phyloP scores from a whole-genome alignment of 805 yeast genomes.

The Lachancea waltii region DNA sequence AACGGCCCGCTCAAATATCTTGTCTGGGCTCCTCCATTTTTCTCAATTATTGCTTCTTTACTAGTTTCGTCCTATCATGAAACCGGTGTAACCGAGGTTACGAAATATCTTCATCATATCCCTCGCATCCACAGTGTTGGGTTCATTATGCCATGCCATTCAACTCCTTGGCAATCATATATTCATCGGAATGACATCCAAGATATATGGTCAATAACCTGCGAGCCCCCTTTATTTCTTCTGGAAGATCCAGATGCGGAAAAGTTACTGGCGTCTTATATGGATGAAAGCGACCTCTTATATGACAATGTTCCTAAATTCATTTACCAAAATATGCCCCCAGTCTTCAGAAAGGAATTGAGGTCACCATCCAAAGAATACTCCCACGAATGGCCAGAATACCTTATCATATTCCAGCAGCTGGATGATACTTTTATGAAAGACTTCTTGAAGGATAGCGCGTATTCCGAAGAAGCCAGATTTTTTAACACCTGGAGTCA shows the following conservation, averaged over 20 bases:
- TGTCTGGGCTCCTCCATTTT: constrained; percentile 19
- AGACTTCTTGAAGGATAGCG: constrained; percentile 35
- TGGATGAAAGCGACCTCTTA: constrained; percentile 83
- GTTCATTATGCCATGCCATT: constrained; percentile 91
- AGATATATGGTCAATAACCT: constrained; percentile 71
- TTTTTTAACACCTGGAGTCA: constrained; percentile 77
- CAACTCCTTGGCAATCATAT: constrained; percentile 91
- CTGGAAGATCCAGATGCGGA: constrained; percentile 27
- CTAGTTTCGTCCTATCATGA: constrained; percentile 71
- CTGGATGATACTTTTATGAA: constrained; percentile 40
- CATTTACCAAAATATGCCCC: constrained; percentile 48
- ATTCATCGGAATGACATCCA: constrained; percentile 51
- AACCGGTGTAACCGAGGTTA: constrained; percentile 72
- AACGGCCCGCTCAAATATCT: not conserved
- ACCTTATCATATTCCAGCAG: constrained; percentile 65
- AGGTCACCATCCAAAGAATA: constrained; percentile 26
- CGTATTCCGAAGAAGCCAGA: constrained; percentile 43
- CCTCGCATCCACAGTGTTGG: constrained; percentile 51
- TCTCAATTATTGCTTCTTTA: constrained; percentile 18
- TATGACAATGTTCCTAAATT: constrained; percentile 61
- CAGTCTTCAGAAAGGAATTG: constrained; percentile 20
- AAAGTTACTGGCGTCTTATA: constrained; percentile 41
- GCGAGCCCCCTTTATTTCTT: constrained; percentile 75
- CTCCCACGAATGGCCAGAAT: constrained; percentile 60
- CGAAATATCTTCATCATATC: constrained; percentile 43